Percentiles rank a stretch among this genome's conserved stretches.
Conservation (phyloP, 164 flowering plant genomes). For the Berberis vulgaris region DNA sequence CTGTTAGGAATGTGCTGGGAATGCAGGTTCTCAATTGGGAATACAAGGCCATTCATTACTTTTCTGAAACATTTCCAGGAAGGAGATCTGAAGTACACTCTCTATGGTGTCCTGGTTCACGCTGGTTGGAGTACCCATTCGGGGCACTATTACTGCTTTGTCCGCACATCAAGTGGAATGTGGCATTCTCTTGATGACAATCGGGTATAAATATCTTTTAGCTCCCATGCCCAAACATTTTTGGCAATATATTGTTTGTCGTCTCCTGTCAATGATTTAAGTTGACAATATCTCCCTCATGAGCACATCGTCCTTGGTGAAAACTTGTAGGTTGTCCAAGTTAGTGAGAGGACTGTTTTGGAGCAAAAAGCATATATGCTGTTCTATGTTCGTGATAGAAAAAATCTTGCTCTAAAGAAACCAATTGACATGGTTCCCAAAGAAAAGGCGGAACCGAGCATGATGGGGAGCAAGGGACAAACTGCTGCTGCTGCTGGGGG, state of each 20-base stretch:
- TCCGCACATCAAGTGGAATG: constrained; percentile 86
- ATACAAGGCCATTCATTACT: background rate
- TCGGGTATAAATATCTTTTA: constrained; percentile 33
- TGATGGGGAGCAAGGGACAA: constrained; percentile 15
- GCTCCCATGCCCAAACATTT: background rate
- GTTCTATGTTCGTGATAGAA: constrained; percentile 78
- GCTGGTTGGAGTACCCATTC: constrained; percentile 80
- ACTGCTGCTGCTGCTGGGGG: constrained; percentile 7
- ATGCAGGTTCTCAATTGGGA: background rate
- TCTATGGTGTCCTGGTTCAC: constrained; percentile 94
- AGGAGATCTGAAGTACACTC: constrained; percentile 69
- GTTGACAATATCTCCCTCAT: background rate
- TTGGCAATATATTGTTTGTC: background rate
- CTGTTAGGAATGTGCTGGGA: no score
- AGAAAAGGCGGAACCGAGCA: constrained; percentile 24
- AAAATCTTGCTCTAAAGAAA: constrained; percentile 30
- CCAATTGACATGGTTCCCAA: constrained; percentile 24
- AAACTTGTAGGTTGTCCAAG: constrained; percentile 59
- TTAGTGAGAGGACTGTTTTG: constrained; percentile 59
- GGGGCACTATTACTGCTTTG: constrained; percentile 84
- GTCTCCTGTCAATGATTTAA: background rate
- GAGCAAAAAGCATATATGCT: constrained; percentile 98
- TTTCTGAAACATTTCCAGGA: constrained; percentile 34
- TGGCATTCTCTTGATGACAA: constrained; percentile 97
- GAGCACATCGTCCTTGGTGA: background rate